Base-by-base conservation (phyloP, 805 yeast species). In the Yamadazyma tumulicola region DNA sequence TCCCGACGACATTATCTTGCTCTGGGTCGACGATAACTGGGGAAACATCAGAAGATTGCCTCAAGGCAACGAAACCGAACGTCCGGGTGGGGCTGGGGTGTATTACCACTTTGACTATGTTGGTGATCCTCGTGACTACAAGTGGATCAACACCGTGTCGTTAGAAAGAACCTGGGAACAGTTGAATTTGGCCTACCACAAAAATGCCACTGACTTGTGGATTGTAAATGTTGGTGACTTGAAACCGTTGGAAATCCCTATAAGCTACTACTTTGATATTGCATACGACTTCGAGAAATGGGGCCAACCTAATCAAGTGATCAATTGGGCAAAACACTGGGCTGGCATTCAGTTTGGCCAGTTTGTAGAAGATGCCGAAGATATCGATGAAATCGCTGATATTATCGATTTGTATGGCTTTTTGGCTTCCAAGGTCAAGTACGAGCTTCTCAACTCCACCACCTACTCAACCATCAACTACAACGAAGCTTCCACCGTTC, bases 21-120 rank as follows among this genome's bases (percentile, higher is more conserved):
- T 52, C 20, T 52, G 58, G 58, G 44, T 46, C 21, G 58, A 52
- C 38, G 58, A 52, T 35, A 52, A 52, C 26, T 52, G 51, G 51
- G 58, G 58, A n/a, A 52, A 52, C 31, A 45, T 51, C 17, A 37
- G 58, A 38, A 40, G 58, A 35, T 41, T 52, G 17, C 57, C 57
- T 5, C 29, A 41, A 8, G 48, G 34, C 13, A 35, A 45, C 23
- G 57, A 52, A 34, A 41, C 39, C 2, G 24, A 35, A 3, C 37
- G 58, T 30, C 19, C 43, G 10, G 58, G 58, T 12, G 58, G 57
- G 14, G 56, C 58, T 16, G 58, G 58, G 10, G 40, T 52, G 13
- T 52, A 52, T 36, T 52, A 51, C 24, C 57, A 52, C 29, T 52
- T 52, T 30, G 58, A 52, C 19, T 52, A 52, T 31, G 56, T 52